phyloP scores from a whole-genome alignment of 805 yeast species.

The Nakazawaea ishiwadae region DNA sequence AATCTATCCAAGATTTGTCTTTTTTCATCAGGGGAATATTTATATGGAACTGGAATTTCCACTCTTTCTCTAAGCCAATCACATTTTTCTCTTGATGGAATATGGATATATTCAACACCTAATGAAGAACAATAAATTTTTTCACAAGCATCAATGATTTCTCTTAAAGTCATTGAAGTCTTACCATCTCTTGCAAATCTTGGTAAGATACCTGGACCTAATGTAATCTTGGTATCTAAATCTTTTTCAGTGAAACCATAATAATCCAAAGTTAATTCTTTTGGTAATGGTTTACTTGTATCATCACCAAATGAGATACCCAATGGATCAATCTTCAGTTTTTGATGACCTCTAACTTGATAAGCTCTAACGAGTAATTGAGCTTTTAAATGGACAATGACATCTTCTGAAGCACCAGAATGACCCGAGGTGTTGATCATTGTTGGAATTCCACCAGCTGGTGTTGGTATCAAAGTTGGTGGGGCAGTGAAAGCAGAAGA shows the following conservation, averaged over 20 bases:
- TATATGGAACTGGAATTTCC: constrained; percentile 85
- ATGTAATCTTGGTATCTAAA: constrained; percentile 72
- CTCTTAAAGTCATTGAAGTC: constrained; percentile 64
- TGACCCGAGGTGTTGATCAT: constrained; percentile 43
- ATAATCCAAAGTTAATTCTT: constrained; percentile 85
- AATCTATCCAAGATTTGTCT: constrained; percentile 94
- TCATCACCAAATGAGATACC: constrained; percentile 82
- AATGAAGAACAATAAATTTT: constrained; percentile 79
- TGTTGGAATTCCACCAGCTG: constrained; percentile 71
- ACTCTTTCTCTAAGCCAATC: constrained; percentile 98
- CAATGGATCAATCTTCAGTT: constrained; percentile 94
- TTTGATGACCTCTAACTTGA: constrained; percentile 97
- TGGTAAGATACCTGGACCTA: constrained; percentile 97
- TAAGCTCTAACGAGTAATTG: constrained; percentile 97
- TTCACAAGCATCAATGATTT: constrained; percentile 76
- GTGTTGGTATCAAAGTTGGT: constrained; percentile 81
- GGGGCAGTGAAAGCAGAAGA: constrained; percentile 84
- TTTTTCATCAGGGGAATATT: constrained; percentile 83
- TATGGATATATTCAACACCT: constrained; percentile 95
- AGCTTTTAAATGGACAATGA: constrained; percentile 85
- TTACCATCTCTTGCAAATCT: constrained; percentile 69
- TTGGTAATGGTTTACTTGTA: constrained; percentile 49
- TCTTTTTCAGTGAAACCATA: constrained; percentile 90
- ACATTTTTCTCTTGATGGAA: constrained; percentile 91
- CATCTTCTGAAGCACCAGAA: constrained; percentile 53